Evolutionary conservation across 2,329 filamentous ascomycete genomes (phyloP).

Genomic region (Aotearoamyces nothofagi): DNA sequence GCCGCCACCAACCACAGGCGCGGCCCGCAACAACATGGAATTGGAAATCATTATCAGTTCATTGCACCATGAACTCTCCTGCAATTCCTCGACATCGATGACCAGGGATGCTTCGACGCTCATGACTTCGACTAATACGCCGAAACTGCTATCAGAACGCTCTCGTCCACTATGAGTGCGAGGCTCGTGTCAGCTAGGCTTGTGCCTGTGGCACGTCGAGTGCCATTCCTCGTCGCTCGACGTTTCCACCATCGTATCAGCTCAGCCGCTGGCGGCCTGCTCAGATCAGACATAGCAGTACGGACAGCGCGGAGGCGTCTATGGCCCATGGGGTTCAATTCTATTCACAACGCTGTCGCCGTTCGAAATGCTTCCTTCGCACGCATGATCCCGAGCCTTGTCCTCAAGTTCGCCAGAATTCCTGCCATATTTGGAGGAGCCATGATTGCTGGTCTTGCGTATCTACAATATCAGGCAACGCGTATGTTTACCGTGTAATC

Average conservation of each 20-base stretch:
- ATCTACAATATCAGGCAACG: slow-evolving; percentile 89
- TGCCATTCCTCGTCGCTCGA: slow-evolving; percentile 37
- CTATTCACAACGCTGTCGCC: slow-evolving; percentile 66
- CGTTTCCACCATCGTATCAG: slow-evolving; percentile 41
- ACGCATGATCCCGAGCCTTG: slow-evolving; percentile 64
- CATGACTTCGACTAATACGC: too few species aligned
- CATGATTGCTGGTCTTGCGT: slow-evolving; percentile 74
- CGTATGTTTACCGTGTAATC: slow-evolving; percentile 36
- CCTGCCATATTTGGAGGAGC: slow-evolving; percentile 87
- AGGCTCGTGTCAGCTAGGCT: slow-evolving; percentile 61
- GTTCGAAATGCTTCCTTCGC: slow-evolving; percentile 49
- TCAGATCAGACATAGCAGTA: slow-evolving; percentile 48
- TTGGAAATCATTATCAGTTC: too few species aligned
- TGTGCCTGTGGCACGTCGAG: slow-evolving; percentile 49
- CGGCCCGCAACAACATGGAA: too few species aligned
- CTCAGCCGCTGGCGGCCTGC: slow-evolving; percentile 51
- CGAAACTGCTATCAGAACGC: too few species aligned
- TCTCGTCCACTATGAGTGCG: slow-evolving; percentile 18
- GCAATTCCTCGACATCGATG: too few species aligned
- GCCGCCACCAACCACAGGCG: too few species aligned
- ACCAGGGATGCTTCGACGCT: too few species aligned
- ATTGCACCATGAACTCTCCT: too few species aligned
- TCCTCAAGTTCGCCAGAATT: slow-evolving; percentile 76
- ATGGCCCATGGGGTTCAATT: slow-evolving; percentile 64
- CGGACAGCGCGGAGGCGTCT: slow-evolving; percentile 45